phyloP scores from a whole-genome alignment of 352 stramenopile genomes.

The Phytophthora melonis region DNA sequence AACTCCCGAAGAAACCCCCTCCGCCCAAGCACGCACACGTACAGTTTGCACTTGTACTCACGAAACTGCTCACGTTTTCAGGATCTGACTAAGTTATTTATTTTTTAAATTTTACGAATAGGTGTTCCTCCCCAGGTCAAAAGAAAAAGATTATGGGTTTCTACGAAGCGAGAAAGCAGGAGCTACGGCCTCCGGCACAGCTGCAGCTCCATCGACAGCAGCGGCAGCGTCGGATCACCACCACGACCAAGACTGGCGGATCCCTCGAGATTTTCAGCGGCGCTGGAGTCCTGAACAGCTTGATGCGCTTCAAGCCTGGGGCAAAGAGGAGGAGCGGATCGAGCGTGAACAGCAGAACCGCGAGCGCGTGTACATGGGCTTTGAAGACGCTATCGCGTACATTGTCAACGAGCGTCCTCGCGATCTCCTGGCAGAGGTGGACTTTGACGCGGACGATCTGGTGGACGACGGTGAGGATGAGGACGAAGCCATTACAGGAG shows the following conservation, averaged over 20 bases:
- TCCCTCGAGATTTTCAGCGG: conserved; percentile 71
- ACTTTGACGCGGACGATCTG: conserved; percentile 72
- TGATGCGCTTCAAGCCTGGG: conserved; percentile 57
- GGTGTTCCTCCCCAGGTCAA: conserved; percentile 41
- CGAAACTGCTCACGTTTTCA: neutral
- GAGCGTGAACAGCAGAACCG: conserved; percentile 54
- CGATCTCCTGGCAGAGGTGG: conserved; percentile 57
- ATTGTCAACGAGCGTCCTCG: conserved; percentile 76
- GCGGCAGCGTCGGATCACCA: conserved; percentile 21
- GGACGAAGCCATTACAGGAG: conserved; percentile 37
- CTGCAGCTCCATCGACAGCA: conserved; percentile 7
- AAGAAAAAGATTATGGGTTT: conserved; percentile 27
- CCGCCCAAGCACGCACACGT: conserved; percentile 59
- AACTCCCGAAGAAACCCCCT: conserved; percentile 52
- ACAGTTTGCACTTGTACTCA: conserved; percentile 8
- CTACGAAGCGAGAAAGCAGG: conserved; percentile 26
- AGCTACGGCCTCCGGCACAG: neutral
- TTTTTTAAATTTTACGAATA: conserved; percentile 9
- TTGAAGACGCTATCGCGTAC: conserved; percentile 78
- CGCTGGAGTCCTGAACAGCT: conserved; percentile 71
- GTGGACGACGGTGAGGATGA: conserved; percentile 80
- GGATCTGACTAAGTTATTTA: neutral
- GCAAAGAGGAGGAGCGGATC: conserved; percentile 65
- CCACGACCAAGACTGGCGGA: conserved; percentile 33
- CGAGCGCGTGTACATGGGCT: conserved; percentile 70